These are phyloP conservation scores for Mycena leptocephala DNA, from an alignment of 768 basidiomycete genomes.

Conservation along the genomic window DNA sequence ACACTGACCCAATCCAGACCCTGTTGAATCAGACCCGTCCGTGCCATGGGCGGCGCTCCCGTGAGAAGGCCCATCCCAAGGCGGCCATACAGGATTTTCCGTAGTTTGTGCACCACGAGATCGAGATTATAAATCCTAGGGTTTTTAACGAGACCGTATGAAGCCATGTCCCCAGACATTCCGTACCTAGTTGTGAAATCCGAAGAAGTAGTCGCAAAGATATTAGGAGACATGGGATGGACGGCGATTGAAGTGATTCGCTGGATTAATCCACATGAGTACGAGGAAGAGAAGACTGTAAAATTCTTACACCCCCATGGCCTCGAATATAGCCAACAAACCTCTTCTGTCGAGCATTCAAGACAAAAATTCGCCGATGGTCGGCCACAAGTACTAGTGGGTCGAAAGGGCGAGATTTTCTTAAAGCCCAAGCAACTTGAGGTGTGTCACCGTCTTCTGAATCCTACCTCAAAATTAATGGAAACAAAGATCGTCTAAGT, in stretches of 20 bases:
- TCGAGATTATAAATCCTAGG: constrained; percentile 76
- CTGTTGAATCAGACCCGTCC: constrained; percentile 73
- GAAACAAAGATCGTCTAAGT: background rate
- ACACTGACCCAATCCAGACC: constrained; percentile 76
- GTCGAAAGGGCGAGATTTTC: constrained; percentile 59
- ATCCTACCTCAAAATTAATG: constrained; percentile 2
- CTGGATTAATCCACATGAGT: constrained; percentile 37
- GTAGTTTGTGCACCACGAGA: constrained; percentile 48
- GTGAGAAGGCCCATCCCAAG: constrained; percentile 62
- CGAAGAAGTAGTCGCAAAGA: constrained; percentile 61
- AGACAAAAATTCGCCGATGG: constrained; percentile 70
- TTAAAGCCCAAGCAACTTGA: constrained; percentile 73
- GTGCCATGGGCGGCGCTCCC: constrained; percentile 83
- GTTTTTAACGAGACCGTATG: background rate
- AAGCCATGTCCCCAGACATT: background rate
- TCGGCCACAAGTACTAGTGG: constrained; percentile 75
- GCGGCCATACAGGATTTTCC: constrained; percentile 75
- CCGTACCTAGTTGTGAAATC: constrained; percentile 70
- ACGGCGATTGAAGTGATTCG: constrained; percentile 80
- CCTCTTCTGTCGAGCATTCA: constrained; percentile 59
- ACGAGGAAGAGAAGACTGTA: background rate
- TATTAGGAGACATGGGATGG: constrained; percentile 71
- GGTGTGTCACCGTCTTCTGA: background rate
- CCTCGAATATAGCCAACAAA: constrained; percentile 71
- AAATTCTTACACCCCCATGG: constrained; percentile 76